Evolutionary conservation across 495 filamentous ascomycete species (phyloP).

Genomic region (Neurospora terricola): DNA sequence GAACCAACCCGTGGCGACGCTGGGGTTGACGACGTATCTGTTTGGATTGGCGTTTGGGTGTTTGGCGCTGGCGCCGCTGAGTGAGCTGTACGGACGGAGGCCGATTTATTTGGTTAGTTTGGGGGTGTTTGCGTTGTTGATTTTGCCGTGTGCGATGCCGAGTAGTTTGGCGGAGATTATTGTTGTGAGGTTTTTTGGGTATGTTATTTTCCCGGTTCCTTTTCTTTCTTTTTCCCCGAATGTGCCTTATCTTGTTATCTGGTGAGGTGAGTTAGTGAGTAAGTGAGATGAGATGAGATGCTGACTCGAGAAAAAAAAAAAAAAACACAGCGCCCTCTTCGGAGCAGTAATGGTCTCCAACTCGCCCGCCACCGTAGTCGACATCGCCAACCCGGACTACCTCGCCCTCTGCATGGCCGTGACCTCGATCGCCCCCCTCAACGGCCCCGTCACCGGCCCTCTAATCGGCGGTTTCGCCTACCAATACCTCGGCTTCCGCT

Average conservation of each 20-base stretch:
- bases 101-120: slow-evolving; percentile 60
- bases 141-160: slow-evolving; percentile 64
- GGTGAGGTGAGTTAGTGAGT: neutral
- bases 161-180: slow-evolving; percentile 54
- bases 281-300: neutral
- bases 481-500: slow-evolving; percentile 61
- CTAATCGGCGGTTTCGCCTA: slow-evolving; percentile 50
- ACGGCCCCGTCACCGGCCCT: slow-evolving; percentile 56
- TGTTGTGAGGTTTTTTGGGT: slow-evolving; percentile 63
- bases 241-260: neutral
- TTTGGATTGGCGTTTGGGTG: slow-evolving; percentile 64
- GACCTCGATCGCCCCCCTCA: slow-evolving; percentile 71
- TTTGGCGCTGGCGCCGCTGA: slow-evolving; percentile 61
- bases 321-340: slow-evolving; percentile 48
- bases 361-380: slow-evolving; percentile 71
- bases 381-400: slow-evolving; percentile 61
- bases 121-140: slow-evolving; percentile 50
- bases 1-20: slow-evolving; percentile 48
- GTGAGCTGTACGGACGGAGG: slow-evolving; percentile 69
- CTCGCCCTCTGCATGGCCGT: slow-evolving; percentile 64
- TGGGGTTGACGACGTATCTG: slow-evolving; percentile 74
- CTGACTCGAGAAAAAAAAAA: slow-evolving; percentile 5
- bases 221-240: neutral
- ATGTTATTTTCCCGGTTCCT: slow-evolving; percentile 5
- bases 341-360: slow-evolving; percentile 74